phyloP scores from a whole-genome alignment of 164 flowering plant species.

The Magnolia officinalis region DNA sequence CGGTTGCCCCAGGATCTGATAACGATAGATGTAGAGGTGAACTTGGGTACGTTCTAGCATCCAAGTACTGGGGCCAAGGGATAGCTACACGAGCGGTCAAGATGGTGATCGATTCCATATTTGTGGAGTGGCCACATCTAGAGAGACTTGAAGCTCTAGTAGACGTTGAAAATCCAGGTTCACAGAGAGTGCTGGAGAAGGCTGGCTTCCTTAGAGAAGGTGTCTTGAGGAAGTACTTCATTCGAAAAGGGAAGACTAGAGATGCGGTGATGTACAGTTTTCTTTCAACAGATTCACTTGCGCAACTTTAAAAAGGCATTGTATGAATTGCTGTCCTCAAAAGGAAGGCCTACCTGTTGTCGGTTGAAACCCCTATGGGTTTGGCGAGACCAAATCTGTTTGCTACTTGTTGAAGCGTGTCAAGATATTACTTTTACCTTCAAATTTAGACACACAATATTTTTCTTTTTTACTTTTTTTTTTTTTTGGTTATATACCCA shows the following conservation, averaged over 20 bases:
- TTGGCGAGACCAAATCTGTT: too few species aligned
- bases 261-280: slow-evolving; percentile 57
- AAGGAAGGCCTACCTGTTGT: too few species aligned
- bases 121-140: slow-evolving; percentile 52
- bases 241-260: slow-evolving; percentile 39
- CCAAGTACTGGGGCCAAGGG: slow-evolving; percentile 67
- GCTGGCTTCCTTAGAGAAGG: slow-evolving; percentile 42
- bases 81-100: slow-evolving; percentile 61
- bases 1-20: slow-evolving; percentile 22
- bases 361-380: too few species aligned
- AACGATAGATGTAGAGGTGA: slow-evolving; percentile 42
- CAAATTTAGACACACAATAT: too few species aligned
- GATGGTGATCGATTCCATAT: slow-evolving; percentile 38
- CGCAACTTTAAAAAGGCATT: too few species aligned
- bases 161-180: slow-evolving; percentile 52
- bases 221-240: slow-evolving; percentile 29
- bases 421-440: too few species aligned
- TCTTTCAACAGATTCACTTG: slow-evolving; percentile 31
- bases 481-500: too few species aligned
- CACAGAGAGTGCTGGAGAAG: slow-evolving; percentile 71
- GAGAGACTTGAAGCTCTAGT: slow-evolving; percentile 73
- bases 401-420: too few species aligned
- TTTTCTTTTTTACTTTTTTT: too few species aligned
- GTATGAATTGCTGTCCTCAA: too few species aligned
- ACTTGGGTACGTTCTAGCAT: slow-evolving; percentile 57